These are phyloP conservation scores for Aphanomyces stellatus DNA, from an alignment of 352 stramenopile species.

Conservation along the genomic window DNA sequence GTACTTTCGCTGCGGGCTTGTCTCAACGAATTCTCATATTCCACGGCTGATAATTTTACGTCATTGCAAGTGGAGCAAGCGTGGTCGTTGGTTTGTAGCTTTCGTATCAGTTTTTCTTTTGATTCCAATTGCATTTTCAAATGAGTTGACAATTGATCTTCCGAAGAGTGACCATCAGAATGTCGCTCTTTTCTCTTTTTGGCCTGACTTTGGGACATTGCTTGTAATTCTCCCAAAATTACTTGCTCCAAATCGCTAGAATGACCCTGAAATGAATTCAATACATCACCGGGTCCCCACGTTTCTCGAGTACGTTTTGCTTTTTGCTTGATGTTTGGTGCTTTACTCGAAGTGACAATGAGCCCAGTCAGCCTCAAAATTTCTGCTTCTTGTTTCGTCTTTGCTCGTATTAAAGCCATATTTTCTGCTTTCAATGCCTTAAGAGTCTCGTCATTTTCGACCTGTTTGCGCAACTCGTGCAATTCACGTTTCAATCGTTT, in stretches of 20 bases:
- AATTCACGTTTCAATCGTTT: constrained; percentile 62
- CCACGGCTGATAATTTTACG: no score
- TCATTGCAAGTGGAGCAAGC: no score
- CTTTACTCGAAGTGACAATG: constrained; percentile 36
- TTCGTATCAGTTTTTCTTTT: neutral
- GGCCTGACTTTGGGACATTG: neutral
- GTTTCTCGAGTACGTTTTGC: constrained; percentile 53
- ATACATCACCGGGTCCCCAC: constrained; percentile 62
- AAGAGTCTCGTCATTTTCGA: constrained; percentile 37
- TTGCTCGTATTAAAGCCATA: constrained; percentile 45
- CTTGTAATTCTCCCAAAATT: neutral
- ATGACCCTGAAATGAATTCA: constrained; percentile 13
- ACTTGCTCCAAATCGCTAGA: neutral
- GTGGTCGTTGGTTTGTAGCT: neutral
- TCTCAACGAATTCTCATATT: neutral
- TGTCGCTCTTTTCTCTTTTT: neutral
- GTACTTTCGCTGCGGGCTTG: neutral
- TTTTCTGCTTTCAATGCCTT: constrained; percentile 65
- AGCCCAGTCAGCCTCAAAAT: constrained; percentile 48
- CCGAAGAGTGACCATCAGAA: neutral
- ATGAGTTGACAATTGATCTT: neutral
- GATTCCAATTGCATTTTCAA: neutral
- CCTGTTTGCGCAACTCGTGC: constrained; percentile 52
- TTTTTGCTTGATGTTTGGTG: constrained; percentile 25
- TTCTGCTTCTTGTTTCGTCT: constrained; percentile 45